phyloP scores from a whole-genome alignment of 352 stramenopile species.

The Phytophthora constricta region DNA sequence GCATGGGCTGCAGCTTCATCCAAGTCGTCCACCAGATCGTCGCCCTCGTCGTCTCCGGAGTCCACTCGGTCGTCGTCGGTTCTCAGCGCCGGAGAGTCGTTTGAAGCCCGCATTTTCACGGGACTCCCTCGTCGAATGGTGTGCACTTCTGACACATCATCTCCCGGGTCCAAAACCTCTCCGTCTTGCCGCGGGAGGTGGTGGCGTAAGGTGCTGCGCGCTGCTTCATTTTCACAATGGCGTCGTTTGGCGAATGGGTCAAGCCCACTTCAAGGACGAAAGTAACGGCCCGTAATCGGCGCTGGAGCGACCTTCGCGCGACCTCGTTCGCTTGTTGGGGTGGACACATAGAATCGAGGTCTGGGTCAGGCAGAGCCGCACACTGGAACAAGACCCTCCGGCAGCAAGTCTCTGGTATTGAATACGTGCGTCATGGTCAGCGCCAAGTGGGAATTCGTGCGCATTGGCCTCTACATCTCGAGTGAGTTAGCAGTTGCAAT shows the following conservation, averaged over 20 bases:
- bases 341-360: constrained; percentile 15
- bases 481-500: constrained; percentile 42
- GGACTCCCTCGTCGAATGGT: constrained; percentile 29
- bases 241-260: constrained; percentile 27
- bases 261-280: constrained; percentile 6
- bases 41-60: constrained; percentile 33
- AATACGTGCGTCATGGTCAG: constrained; percentile 54
- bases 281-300: no score
- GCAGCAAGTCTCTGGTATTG: no score
- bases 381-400: constrained; percentile 20
- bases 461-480: constrained; percentile 75
- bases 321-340: constrained; percentile 10
- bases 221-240: constrained; percentile 11
- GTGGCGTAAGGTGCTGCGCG: constrained; percentile 14
- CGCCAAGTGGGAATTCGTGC: constrained; percentile 67
- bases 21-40: constrained; percentile 37
- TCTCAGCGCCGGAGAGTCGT: constrained; percentile 4
- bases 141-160: constrained; percentile 15
- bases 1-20: constrained; percentile 45
- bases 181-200: constrained; percentile 3
- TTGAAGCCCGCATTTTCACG: constrained; percentile 28
- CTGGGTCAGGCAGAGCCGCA: constrained; percentile 13
- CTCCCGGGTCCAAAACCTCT: not conserved
- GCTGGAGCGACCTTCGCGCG: constrained; percentile 12
- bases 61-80: constrained; percentile 16